Evolutionary conservation across 2,329 filamentous ascomycete species (phyloP).

Genomic region (Zopfia rhizophila): DNA sequence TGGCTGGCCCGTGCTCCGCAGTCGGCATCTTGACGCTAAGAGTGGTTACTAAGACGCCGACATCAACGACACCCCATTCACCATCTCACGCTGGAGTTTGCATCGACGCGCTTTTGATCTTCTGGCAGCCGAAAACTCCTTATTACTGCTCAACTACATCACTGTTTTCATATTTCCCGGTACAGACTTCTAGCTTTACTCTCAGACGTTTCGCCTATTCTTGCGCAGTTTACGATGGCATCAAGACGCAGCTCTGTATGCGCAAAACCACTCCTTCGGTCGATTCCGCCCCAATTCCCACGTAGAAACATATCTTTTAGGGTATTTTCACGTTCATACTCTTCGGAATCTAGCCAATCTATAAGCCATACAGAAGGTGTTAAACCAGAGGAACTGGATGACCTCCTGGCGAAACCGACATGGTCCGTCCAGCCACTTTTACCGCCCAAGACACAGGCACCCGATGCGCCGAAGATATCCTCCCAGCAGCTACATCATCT

Average conservation of each 20-base stretch:
- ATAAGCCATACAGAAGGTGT: slow-evolving; percentile 17
- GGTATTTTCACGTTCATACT: too few species aligned
- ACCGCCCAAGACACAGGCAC: slow-evolving; percentile 54
- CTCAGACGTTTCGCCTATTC: slow-evolving; percentile 7
- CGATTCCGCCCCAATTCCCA: too few species aligned
- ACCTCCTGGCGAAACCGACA: slow-evolving; percentile 72
- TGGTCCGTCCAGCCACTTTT: slow-evolving; percentile 87
- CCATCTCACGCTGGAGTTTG: slow-evolving; percentile 8
- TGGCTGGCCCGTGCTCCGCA: slow-evolving; percentile 16
- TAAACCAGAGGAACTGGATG: slow-evolving; percentile 44
- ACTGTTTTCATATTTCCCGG: too few species aligned
- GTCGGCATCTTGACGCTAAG: slow-evolving; percentile 16
- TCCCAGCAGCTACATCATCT: slow-evolving; percentile 80
- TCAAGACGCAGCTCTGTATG: slow-evolving; percentile 1
- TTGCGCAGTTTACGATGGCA: slow-evolving; percentile 10
- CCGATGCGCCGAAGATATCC: slow-evolving; percentile 62
- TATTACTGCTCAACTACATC: too few species aligned
- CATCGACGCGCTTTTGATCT: neutral
- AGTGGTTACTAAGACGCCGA: slow-evolving; percentile 20
- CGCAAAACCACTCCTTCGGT: slow-evolving; percentile 1
- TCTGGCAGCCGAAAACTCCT: neutral
- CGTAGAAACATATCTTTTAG: too few species aligned
- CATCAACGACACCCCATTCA: slow-evolving; percentile 35
- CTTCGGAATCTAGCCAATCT: slow-evolving; percentile 12
- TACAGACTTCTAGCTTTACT: neutral